Percentiles rank a stretch among this genome's conserved stretches.
Evolutionary conservation across 1,284 basidiomycete species (phyloP).

Genomic region (Papiliotrema laurentii): DNA sequence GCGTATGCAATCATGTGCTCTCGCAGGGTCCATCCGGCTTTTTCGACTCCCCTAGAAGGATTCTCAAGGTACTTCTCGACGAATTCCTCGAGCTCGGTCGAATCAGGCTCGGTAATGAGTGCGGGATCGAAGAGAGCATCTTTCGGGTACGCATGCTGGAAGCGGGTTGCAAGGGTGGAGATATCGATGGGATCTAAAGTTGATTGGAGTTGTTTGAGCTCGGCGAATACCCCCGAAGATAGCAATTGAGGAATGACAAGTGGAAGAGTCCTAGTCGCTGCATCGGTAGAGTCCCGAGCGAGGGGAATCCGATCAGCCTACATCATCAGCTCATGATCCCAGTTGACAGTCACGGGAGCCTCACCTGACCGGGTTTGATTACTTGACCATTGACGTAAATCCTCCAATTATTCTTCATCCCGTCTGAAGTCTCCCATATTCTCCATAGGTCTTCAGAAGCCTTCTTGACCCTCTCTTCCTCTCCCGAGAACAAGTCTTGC

Average conservation of each 20-base stretch:
- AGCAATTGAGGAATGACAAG: no score
- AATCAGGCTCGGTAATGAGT: slow-evolving; percentile 51
- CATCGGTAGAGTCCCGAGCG: no score
- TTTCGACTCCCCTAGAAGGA: slow-evolving; percentile 1
- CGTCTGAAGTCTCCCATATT: slow-evolving; percentile 61
- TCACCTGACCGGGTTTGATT: slow-evolving; percentile 60
- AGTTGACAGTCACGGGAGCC: no score
- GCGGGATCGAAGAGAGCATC: slow-evolving; percentile 20
- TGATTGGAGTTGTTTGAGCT: slow-evolving; percentile 65
- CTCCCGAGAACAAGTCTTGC: slow-evolving; percentile 74
- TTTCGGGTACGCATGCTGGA: slow-evolving; percentile 18
- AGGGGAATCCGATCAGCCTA: slow-evolving; percentile 14
- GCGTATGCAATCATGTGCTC: slow-evolving; percentile 62
- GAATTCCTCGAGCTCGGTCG: slow-evolving; percentile 60
- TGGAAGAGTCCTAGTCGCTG: no score
- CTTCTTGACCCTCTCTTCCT: slow-evolving; percentile 56
- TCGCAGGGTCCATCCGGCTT: slow-evolving; percentile 32
- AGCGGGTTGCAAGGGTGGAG: slow-evolving; percentile 29
- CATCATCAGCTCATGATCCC: no score
- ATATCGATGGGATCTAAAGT: slow-evolving; percentile 76
- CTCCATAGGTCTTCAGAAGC: slow-evolving; percentile 70
- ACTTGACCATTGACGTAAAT: slow-evolving; percentile 65
- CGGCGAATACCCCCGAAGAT: slow-evolving; percentile 56
- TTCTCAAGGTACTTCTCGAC: slow-evolving; percentile 55
- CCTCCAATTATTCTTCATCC: slow-evolving; percentile 70